phyloP scores from a whole-genome alignment of 2,329 filamentous ascomycete species.

The Trichoderma aggressivum region DNA sequence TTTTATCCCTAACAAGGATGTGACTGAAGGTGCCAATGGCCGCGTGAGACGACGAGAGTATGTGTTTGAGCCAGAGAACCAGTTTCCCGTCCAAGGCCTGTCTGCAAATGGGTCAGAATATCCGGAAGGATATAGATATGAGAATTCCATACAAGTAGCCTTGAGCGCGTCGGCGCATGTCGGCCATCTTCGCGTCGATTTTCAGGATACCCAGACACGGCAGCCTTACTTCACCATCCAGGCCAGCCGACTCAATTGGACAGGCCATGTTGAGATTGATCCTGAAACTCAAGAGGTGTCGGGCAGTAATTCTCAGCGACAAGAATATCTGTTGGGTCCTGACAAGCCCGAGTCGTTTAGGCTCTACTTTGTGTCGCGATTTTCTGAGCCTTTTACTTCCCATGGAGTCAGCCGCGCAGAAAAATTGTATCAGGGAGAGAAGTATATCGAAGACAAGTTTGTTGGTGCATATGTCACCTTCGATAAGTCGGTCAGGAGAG shows the following conservation, averaged over 20 bases:
- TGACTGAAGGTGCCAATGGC: conserved; percentile 40
- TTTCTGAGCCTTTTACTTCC: conserved; percentile 40
- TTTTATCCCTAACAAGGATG: conserved; percentile 13
- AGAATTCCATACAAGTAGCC: conserved; percentile 29
- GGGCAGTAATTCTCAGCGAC: conserved; percentile 44
- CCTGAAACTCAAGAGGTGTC: conserved; percentile 35
- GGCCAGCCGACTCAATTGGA: conserved; percentile 45
- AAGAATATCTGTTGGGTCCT: conserved; percentile 45
- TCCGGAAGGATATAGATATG: background rate
- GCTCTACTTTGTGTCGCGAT: conserved; percentile 46
- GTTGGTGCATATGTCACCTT: conserved; percentile 43
- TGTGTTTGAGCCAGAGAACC: conserved; percentile 24
- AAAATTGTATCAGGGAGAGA: conserved; percentile 24
- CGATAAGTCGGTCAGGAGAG: conserved; percentile 24
- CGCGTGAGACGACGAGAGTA: conserved; percentile 25
- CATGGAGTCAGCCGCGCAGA: conserved; percentile 36
- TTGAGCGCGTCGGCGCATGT: conserved; percentile 44
- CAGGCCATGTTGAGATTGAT: conserved; percentile 41
- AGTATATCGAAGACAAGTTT: conserved; percentile 33
- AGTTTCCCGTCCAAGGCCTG: background rate
- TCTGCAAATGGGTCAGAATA: background rate
- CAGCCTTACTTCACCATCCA: conserved; percentile 42
- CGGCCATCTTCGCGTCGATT: conserved; percentile 41
- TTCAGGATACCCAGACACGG: conserved; percentile 21
- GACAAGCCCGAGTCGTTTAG: conserved; percentile 39